Conservation (phyloP, 192 early-diverging fungal genomes). For the Entomortierella lignicola region DNA sequence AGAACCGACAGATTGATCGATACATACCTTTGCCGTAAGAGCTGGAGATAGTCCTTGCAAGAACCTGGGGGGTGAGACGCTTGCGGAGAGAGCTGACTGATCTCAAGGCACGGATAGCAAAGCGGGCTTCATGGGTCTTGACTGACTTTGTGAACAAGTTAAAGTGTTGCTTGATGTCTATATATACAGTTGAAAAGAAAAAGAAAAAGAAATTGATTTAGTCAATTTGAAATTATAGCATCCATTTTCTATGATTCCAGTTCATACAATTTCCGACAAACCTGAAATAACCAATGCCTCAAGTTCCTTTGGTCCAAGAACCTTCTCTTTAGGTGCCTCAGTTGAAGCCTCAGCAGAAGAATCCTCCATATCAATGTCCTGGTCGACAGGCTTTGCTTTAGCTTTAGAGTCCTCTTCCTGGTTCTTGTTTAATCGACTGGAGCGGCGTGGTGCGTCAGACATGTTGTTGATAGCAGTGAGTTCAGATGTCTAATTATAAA, state of each 20-base stretch:
- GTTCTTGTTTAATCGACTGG: slow-evolving; percentile 45
- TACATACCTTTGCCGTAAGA: slow-evolving; percentile 62
- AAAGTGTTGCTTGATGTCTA: slow-evolving; percentile 92
- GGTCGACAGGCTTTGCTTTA: slow-evolving; percentile 48
- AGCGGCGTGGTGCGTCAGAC: slow-evolving; percentile 55
- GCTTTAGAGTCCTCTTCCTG: slow-evolving; percentile 49
- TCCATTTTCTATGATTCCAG: background rate
- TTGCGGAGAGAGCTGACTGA: slow-evolving; percentile 83
- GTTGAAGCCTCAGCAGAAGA: slow-evolving; percentile 11
- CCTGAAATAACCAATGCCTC: slow-evolving; percentile 49
- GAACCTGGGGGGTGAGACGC: slow-evolving; percentile 73
- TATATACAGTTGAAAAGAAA: background rate
- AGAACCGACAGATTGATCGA: too few relatives aligned
- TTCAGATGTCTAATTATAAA: too few relatives aligned
- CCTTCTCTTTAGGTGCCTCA: slow-evolving; percentile 26
- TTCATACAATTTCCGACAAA: slow-evolving; percentile 1
- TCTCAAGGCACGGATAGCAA: slow-evolving; percentile 89
- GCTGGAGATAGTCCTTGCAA: slow-evolving; percentile 69
- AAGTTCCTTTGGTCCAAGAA: slow-evolving; percentile 44
- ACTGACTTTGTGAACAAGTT: slow-evolving; percentile 86
- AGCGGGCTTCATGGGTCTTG: slow-evolving; percentile 86
- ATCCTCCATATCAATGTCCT: slow-evolving; percentile 51
- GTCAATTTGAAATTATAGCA: background rate
- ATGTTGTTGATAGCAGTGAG: background rate
- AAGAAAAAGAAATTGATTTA: background rate